A percentile compares a stretch with the other conserved stretches of the same genome.
These are phyloP conservation scores for Arabidopsis hybrid DNA, from an alignment of 441 rosid species.

Conservation along the genomic window DNA sequence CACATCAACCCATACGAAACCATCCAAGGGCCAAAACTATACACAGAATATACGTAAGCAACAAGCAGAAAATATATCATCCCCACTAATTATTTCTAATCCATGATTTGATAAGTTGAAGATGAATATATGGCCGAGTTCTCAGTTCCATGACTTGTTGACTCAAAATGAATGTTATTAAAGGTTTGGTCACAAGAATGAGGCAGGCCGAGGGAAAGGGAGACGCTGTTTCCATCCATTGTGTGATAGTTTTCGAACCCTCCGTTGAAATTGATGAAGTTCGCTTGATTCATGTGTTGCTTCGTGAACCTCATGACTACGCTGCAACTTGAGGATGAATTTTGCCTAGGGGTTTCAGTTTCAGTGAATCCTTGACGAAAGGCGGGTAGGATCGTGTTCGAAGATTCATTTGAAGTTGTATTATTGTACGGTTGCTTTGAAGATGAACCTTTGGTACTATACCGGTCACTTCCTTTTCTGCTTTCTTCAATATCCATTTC, in stretches of 20 bases:
- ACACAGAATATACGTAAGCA: constrained; percentile 17
- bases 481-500: constrained; percentile 57
- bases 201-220: constrained; percentile 72
- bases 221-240: constrained; percentile 61
- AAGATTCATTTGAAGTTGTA: constrained; percentile 33
- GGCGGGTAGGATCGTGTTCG: constrained; percentile 49
- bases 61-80: constrained; percentile 52
- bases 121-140: constrained; percentile 29
- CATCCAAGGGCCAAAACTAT: constrained; percentile 21
- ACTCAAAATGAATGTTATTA: constrained; percentile 56
- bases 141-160: constrained; percentile 44
- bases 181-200: constrained; percentile 53
- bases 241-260: constrained; percentile 47
- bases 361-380: constrained; percentile 49
- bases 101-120: constrained; percentile 29
- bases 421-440: constrained; percentile 40
- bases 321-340: constrained; percentile 50
- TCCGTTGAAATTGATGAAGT: constrained; percentile 53
- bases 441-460: constrained; percentile 29
- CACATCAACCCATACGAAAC: neutral
- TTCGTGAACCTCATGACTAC: constrained; percentile 18
- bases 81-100: constrained; percentile 38
- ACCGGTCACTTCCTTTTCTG: constrained; percentile 34
- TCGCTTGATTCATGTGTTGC: constrained; percentile 33
- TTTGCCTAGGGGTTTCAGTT: constrained; percentile 41